Conservation (phyloP, 2,329 filamentous ascomycete species). For the Colletotrichum australisinense region DNA sequence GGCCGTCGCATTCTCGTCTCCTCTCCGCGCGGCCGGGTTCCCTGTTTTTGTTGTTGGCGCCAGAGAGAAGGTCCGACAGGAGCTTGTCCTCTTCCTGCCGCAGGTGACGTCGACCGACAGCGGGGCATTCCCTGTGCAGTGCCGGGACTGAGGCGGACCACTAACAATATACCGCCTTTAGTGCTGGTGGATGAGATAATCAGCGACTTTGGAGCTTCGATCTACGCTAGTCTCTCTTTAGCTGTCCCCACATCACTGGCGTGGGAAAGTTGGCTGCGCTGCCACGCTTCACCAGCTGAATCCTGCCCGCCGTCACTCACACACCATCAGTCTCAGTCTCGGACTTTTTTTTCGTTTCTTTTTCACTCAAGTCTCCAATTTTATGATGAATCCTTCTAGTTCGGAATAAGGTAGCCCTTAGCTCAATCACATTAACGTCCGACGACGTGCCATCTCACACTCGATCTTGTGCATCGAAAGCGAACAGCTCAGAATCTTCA, state of each 20-base stretch:
- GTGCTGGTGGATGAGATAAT: background rate
- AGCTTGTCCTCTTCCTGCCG: conserved; percentile 1
- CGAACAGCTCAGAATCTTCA: background rate
- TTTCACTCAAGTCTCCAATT: background rate
- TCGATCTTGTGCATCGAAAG: too few relatives aligned
- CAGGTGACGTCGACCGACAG: conserved; percentile 30
- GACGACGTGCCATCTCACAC: too few relatives aligned
- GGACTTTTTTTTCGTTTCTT: background rate
- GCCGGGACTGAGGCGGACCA: background rate
- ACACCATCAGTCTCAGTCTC: background rate
- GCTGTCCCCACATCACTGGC: background rate
- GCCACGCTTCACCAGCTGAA: conserved; percentile 1
- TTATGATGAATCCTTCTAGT: background rate
- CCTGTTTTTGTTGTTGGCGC: conserved; percentile 16
- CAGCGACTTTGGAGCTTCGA: background rate
- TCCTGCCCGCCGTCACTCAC: background rate
- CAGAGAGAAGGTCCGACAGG: background rate
- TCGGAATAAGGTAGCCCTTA: background rate
- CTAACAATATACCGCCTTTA: background rate
- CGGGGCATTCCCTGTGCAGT: background rate
- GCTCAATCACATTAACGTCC: too few relatives aligned
- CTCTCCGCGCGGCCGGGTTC: background rate
- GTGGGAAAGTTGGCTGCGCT: conserved; percentile 25
- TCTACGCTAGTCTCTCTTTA: background rate
- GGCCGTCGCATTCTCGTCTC: background rate